Conservation (phyloP, 164 flowering plant genomes). For the Amborella trichopoda region DNA sequence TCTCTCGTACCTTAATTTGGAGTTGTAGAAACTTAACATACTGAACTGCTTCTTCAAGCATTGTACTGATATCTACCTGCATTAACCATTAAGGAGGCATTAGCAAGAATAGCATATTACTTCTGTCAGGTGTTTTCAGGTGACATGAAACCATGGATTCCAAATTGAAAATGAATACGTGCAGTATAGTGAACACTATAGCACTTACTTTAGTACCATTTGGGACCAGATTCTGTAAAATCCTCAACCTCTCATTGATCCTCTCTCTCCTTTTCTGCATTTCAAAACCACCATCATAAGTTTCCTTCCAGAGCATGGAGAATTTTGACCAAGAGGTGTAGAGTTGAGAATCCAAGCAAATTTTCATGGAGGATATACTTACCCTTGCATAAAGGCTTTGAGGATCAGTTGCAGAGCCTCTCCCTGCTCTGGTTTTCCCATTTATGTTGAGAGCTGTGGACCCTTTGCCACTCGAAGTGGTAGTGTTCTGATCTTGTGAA, state of each 20-base stretch:
- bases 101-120: no score
- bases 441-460: slow-evolving; percentile 17
- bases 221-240: slow-evolving; percentile 76
- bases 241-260: slow-evolving; percentile 71
- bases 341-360: no score
- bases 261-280: slow-evolving; percentile 88
- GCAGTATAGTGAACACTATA: background rate
- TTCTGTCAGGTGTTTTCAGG: no score
- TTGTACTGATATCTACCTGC: slow-evolving; percentile 97
- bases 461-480: slow-evolving; percentile 15
- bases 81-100: no score
- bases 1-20: slow-evolving; percentile 74
- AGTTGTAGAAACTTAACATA: slow-evolving; percentile 96
- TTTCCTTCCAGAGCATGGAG: no score
- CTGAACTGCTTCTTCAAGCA: slow-evolving; percentile 97
- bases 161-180: no score
- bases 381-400: slow-evolving; percentile 99
- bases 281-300: background rate
- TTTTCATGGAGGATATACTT: no score
- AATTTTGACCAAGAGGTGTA: no score
- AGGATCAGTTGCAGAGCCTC: slow-evolving; percentile 85
- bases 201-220: slow-evolving; percentile 84
- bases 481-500: slow-evolving; percentile 33
- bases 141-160: no score
- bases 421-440: slow-evolving; percentile 57